Conservation (phyloP, 352 stramenopile genomes). For the Aphanomyces stellatus region DNA sequence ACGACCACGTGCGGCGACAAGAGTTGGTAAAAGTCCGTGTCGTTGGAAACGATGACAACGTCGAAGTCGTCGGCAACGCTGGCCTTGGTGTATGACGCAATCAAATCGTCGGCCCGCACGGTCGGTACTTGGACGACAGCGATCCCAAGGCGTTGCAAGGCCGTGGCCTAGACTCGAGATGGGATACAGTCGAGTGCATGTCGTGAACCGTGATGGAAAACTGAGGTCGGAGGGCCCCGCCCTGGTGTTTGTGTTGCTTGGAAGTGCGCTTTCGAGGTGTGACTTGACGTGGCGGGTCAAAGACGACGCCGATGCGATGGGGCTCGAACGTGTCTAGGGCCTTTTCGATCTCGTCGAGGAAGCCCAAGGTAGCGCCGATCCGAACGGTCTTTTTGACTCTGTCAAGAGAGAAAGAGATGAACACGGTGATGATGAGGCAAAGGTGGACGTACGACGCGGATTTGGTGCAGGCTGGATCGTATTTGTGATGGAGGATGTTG, state of each 20-base stretch:
- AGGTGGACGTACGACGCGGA: too few species aligned
- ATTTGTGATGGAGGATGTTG: slow-evolving; percentile 53
- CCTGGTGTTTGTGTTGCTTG: slow-evolving; percentile 38
- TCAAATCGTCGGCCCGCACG: slow-evolving; percentile 54
- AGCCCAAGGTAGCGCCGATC: slow-evolving; percentile 36
- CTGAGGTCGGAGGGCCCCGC: slow-evolving; percentile 30
- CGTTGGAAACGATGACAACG: slow-evolving; percentile 55
- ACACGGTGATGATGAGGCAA: too few species aligned
- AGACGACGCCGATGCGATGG: slow-evolving; percentile 49
- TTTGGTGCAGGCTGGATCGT: too few species aligned
- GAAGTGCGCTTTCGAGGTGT: slow-evolving; percentile 42
- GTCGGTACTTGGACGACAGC: too few species aligned
- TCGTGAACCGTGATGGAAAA: slow-evolving; percentile 32
- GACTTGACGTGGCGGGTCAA: slow-evolving; percentile 36
- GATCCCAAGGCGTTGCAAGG: too few species aligned
- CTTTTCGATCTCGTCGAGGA: slow-evolving; percentile 37
- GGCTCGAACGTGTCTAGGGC: slow-evolving; percentile 41
- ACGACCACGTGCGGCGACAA: slow-evolving; percentile 38
- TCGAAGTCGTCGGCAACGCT: slow-evolving; percentile 33
- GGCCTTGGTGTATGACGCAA: slow-evolving; percentile 50
- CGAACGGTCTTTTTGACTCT: slow-evolving; percentile 28
- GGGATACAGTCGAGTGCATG: too few species aligned
- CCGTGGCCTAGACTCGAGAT: too few species aligned
- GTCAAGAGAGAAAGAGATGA: too few species aligned
- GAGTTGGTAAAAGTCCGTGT: slow-evolving; percentile 66